Evolutionary conservation across 2,329 filamentous ascomycete species (phyloP).

Genomic region (Chaetomium globosum): DNA sequence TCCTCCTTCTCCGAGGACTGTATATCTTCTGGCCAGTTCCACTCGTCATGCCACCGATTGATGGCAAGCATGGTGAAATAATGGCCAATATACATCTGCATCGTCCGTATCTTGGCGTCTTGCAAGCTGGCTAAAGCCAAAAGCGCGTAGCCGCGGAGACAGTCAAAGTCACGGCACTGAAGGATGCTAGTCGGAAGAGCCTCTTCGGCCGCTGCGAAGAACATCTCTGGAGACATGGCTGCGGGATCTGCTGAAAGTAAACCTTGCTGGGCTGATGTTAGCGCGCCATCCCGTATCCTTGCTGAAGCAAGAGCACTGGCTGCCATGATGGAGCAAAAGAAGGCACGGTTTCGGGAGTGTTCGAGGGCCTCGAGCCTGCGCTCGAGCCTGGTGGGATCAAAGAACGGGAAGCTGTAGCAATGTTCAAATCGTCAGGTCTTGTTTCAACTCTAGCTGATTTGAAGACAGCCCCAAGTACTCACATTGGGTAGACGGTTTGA

Average conservation of each 20-base stretch:
- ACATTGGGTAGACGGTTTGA: slow-evolving; percentile 37
- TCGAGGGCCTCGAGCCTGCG: slow-evolving; percentile 33
- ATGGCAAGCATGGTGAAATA: slow-evolving; percentile 38
- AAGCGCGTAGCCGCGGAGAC: slow-evolving; percentile 34
- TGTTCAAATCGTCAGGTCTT: neutral
- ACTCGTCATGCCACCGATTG: slow-evolving; percentile 38
- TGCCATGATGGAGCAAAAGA: slow-evolving; percentile 38
- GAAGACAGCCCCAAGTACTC: slow-evolving; percentile 9
- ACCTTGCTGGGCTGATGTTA: slow-evolving; percentile 14
- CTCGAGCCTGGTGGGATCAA: slow-evolving; percentile 29
- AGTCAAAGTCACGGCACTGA: slow-evolving; percentile 36
- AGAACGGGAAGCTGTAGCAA: slow-evolving; percentile 34
- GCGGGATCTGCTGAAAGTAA: slow-evolving; percentile 12
- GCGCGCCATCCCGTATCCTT: slow-evolving; percentile 33
- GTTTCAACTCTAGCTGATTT: too few species aligned
- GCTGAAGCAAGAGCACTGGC: slow-evolving; percentile 35
- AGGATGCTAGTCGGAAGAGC: slow-evolving; percentile 34
- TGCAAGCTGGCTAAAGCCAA: slow-evolving; percentile 37
- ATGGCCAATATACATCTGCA: slow-evolving; percentile 38
- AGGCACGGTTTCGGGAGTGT: slow-evolving; percentile 35
- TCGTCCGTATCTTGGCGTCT: slow-evolving; percentile 35
- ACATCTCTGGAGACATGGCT: slow-evolving; percentile 33
- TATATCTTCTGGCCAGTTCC: slow-evolving; percentile 34
- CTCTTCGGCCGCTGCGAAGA: slow-evolving; percentile 36
- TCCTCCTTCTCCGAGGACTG: slow-evolving; percentile 32